Evolutionary conservation across 2,329 filamentous ascomycete genomes (phyloP).

Genomic region (Podosphaera xanthii): DNA sequence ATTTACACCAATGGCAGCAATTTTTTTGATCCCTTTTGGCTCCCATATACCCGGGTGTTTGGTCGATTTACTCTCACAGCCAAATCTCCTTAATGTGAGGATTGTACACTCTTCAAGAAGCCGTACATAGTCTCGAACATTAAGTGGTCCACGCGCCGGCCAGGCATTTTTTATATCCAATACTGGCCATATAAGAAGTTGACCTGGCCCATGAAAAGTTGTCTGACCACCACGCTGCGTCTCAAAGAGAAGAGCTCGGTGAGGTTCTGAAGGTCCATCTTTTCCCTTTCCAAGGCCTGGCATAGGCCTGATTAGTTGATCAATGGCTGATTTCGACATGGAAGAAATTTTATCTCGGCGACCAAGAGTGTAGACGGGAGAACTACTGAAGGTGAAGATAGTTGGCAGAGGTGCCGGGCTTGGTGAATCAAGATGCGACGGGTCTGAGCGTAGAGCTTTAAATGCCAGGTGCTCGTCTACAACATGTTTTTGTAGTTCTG

Average conservation of each 20-base stretch:
- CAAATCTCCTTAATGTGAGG: conserved; percentile 34
- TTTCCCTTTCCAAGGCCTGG: neutral
- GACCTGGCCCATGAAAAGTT: conserved; percentile 87
- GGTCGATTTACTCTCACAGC: conserved; percentile 37
- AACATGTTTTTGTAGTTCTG: conserved; percentile 31
- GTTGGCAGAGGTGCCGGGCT: conserved; percentile 31
- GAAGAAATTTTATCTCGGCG: conserved; percentile 44
- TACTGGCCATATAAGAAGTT: conserved; percentile 80
- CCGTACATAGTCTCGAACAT: conserved; percentile 53
- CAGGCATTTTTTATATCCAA: conserved; percentile 40
- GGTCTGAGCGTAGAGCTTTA: conserved; percentile 22
- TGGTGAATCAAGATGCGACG: conserved; percentile 13
- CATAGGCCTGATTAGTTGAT: conserved; percentile 5
- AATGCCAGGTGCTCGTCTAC: conserved; percentile 33
- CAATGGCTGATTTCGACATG: conserved; percentile 21
- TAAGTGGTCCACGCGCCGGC: conserved; percentile 12
- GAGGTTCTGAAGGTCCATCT: neutral
- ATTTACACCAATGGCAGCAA: conserved; percentile 83
- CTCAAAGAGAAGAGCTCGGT: conserved; percentile 15
- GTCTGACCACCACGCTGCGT: conserved; percentile 60
- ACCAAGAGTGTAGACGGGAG: conserved; percentile 74
- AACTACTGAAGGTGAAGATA: conserved; percentile 62
- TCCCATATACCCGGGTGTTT: conserved; percentile 30
- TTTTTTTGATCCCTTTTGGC: conserved; percentile 34
- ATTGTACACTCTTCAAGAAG: conserved; percentile 59